A percentile compares a stretch with the other conserved stretches of the same genome.
Evolutionary conservation across 805 yeast species (phyloP).

Genomic region (Geotrichum ghanense): DNA sequence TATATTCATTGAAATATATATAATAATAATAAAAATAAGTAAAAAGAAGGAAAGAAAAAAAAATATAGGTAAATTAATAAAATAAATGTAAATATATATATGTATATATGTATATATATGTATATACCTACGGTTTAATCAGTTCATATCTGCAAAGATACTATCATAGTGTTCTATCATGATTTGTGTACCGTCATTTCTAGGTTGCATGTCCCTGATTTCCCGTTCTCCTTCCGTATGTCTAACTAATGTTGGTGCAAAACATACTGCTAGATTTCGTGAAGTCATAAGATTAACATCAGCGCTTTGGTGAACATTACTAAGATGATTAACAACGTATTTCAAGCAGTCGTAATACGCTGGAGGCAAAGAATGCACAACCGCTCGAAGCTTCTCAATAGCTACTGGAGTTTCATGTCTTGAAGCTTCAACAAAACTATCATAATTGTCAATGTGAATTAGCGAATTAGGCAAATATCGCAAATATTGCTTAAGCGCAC

Average conservation of each 20-base stretch:
- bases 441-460: constrained; percentile 59
- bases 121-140: too few species aligned
- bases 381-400: constrained; percentile 33
- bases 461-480: constrained; percentile 79
- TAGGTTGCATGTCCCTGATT: constrained; percentile 69
- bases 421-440: constrained; percentile 36
- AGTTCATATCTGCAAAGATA: constrained; percentile 7
- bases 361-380: constrained; percentile 46
- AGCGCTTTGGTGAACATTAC: constrained; percentile 42
- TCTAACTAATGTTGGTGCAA: constrained; percentile 85
- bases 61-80: too few species aligned
- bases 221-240: constrained; percentile 74
- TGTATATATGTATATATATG: too few species aligned
- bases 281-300: constrained; percentile 66
- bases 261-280: constrained; percentile 78
- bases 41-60: too few species aligned
- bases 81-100: too few species aligned
- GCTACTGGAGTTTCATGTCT: neutral
- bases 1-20: too few species aligned
- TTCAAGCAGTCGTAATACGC: constrained; percentile 54
- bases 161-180: constrained; percentile 28
- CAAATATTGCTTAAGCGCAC: constrained; percentile 77
- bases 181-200: constrained; percentile 70
- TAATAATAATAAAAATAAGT: too few species aligned
- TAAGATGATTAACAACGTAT: constrained; percentile 52